phyloP scores from a whole-genome alignment of 495 filamentous ascomycete genomes.

The Tuber calosporum region DNA sequence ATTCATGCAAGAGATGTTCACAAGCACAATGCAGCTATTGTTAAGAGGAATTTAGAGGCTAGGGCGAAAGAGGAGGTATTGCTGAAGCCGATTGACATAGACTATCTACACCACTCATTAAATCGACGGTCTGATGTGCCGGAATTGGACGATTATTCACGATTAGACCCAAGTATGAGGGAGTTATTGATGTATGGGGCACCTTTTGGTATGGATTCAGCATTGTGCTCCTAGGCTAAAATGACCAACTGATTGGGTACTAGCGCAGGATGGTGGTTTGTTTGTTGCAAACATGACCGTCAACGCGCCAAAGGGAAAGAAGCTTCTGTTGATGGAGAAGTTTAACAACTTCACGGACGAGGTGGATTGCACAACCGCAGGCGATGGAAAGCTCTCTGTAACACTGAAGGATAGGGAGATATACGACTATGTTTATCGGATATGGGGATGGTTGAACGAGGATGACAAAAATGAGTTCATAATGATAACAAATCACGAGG shows the following conservation, averaged over 20 bases:
- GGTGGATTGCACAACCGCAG: conserved; percentile 40
- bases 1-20: not conserved
- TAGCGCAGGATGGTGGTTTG: conserved; percentile 31
- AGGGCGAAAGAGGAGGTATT: not conserved
- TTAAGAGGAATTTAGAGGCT: not conserved
- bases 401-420: conserved; percentile 13
- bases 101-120: conserved; percentile 3
- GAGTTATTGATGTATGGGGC: conserved; percentile 41
- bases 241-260: not conserved
- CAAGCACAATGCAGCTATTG: not conserved
- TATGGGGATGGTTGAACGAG: conserved; percentile 20
- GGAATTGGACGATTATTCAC: conserved; percentile 24
- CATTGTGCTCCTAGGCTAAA: not conserved
- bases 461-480: conserved; percentile 16
- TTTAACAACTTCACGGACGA: conserved; percentile 39
- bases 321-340: conserved; percentile 41
- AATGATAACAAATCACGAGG: conserved; percentile 22
- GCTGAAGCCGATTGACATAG: conserved; percentile 8
- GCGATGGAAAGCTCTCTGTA: conserved; percentile 19
- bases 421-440: conserved; percentile 13
- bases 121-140: conserved; percentile 12
- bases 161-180: conserved; percentile 32
- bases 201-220: conserved; percentile 11
- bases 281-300: conserved; percentile 42
- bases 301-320: conserved; percentile 33